phyloP scores from a whole-genome alignment of 305 asterid species.

The Rubia peregrina region DNA sequence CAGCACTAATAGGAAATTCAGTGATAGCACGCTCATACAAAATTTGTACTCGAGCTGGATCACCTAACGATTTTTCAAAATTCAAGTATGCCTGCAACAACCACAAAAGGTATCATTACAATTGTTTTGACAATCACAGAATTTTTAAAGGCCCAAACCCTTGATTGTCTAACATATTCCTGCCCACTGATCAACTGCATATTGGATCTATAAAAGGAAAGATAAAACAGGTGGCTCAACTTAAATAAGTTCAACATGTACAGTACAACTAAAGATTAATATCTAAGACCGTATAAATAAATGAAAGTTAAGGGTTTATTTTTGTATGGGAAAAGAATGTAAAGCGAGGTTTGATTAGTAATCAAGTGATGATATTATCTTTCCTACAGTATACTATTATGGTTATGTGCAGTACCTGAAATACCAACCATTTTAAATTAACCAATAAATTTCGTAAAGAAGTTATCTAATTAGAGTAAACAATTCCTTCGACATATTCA shows the following conservation, averaged over 20 bases:
- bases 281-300: background rate
- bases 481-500: no score
- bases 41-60: conserved; percentile 91
- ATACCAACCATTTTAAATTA: no score
- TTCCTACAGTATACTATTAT: no score
- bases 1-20: conserved; percentile 65
- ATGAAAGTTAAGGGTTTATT: background rate
- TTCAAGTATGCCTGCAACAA: conserved; percentile 67
- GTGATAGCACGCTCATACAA: conserved; percentile 85
- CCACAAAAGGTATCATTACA: conserved; percentile 12
- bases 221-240: background rate
- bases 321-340: background rate
- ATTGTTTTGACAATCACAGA: background rate
- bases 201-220: background rate
- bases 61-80: conserved; percentile 86
- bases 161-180: background rate
- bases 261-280: background rate
- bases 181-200: background rate
- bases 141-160: background rate
- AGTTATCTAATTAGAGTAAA: no score
- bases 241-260: background rate
- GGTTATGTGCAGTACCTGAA: no score
- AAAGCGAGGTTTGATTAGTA: background rate
- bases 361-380: background rate
- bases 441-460: no score